Evolutionary conservation across 176 grass and related monocot genomes (phyloP).

Genomic region (Avena insularis): DNA sequence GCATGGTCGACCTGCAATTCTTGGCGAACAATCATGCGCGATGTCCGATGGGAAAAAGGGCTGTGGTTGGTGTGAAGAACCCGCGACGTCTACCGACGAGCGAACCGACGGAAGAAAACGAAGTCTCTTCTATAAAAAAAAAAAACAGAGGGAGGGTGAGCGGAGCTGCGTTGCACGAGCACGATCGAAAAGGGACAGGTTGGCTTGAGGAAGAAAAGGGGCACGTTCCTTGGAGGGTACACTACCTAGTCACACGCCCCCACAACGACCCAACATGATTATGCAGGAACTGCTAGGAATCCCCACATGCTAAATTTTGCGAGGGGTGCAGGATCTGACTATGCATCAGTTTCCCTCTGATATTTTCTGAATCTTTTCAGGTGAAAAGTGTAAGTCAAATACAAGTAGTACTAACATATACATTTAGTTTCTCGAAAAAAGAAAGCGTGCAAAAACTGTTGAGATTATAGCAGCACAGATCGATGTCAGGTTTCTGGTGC

Average conservation of each 20-base stretch:
- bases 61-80: conserved; percentile 35
- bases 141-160: not conserved
- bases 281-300: not conserved
- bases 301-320: not conserved
- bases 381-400: not conserved
- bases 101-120: not conserved
- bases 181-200: conserved; percentile 31
- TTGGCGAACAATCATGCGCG: conserved; percentile 23
- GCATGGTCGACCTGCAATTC: conserved; percentile 22
- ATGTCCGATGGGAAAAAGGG: not conserved
- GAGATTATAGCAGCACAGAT: not conserved
- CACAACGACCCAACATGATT: not conserved
- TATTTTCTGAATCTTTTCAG: not conserved
- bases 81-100: conserved; percentile 36
- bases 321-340: not conserved
- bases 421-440: not conserved
- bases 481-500: conserved; percentile 31
- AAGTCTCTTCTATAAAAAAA: not conserved
- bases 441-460: not conserved
- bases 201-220: conserved; percentile 26
- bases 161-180: conserved; percentile 21
- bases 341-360: not conserved
- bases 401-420: not conserved
- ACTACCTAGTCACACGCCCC: not conserved
- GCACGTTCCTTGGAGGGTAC: not conserved